phyloP scores from a whole-genome alignment of 768 basidiomycete genomes.

The Favolaschia claudopus region DNA sequence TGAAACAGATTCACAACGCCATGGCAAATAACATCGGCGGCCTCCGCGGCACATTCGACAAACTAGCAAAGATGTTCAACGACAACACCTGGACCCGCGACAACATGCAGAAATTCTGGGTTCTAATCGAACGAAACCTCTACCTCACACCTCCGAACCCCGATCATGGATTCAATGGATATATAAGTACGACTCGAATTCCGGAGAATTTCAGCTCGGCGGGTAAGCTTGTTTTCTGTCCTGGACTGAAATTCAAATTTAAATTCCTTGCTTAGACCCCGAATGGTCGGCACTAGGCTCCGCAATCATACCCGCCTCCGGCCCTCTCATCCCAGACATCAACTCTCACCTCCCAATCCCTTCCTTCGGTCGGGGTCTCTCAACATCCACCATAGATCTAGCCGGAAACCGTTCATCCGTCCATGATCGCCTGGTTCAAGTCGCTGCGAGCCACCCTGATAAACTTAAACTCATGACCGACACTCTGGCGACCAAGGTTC shows the following conservation, averaged over 20 bases:
- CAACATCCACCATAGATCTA: no score
- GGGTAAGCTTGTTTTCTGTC: conserved; percentile 25
- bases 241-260: conserved; percentile 25
- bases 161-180: conserved; percentile 39
- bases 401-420: no score
- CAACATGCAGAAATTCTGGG: conserved; percentile 39
- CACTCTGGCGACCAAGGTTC: conserved; percentile 35
- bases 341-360: no score
- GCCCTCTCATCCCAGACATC: no score
- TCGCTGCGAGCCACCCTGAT: no score
- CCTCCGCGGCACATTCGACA: conserved; percentile 33
- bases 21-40: conserved; percentile 37
- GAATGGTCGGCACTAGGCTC: no score
- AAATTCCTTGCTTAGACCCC: conserved; percentile 31
- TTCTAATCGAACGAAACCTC: conserved; percentile 33
- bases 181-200: conserved; percentile 29
- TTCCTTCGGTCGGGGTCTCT: no score
- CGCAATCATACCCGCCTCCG: no score
- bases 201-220: conserved; percentile 4
- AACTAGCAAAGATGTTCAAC: conserved; percentile 33
- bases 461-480: conserved; percentile 18
- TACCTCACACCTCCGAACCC: conserved; percentile 26
- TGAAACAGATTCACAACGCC: conserved; percentile 41
- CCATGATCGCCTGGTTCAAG: background rate
- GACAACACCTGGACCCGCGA: conserved; percentile 36